Evolutionary conservation across 1,139 yeast genomes (phyloP).

Genomic region (Wickerhamomyces sp.): DNA sequence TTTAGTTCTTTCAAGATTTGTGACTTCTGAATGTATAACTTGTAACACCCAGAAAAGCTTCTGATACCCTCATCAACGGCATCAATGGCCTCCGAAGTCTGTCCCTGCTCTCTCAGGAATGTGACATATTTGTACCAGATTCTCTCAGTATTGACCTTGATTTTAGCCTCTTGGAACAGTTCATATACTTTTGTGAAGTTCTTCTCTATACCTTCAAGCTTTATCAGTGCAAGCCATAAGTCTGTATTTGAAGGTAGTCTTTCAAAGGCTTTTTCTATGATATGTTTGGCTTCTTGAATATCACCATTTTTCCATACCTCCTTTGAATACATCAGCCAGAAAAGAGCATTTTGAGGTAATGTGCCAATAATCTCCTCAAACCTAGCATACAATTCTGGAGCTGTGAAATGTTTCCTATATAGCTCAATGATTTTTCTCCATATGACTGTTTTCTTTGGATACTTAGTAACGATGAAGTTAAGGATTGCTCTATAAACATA

Average conservation of each 20-base stretch:
- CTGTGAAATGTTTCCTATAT: conserved; percentile 34
- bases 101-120: conserved; percentile 40
- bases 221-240: conserved; percentile 68
- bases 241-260: conserved; percentile 42
- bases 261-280: conserved; percentile 45
- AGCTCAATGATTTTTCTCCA: conserved; percentile 55
- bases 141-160: conserved; percentile 35
- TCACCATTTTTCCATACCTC: conserved; percentile 57
- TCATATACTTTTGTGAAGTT: conserved; percentile 37
- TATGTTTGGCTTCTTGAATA: conserved; percentile 44
- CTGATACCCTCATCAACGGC: conserved; percentile 42
- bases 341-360: conserved; percentile 44
- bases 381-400: conserved; percentile 36
- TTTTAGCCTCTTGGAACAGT: conserved; percentile 39
- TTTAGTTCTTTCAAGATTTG: conserved; percentile 40
- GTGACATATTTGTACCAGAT: conserved; percentile 64
- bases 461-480: conserved; percentile 39
- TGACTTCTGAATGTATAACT: conserved; percentile 55
- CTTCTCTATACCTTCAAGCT: conserved; percentile 46
- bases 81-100: conserved; percentile 33
- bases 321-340: conserved; percentile 68
- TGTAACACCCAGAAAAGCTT: conserved; percentile 40
- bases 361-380: conserved; percentile 44
- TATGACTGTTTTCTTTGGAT: conserved; percentile 43
- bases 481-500: conserved; percentile 36